Percentiles rank a stretch among this genome's conserved stretches.
phyloP scores from a whole-genome alignment of 306 rosid species.

The Corylus americana region DNA sequence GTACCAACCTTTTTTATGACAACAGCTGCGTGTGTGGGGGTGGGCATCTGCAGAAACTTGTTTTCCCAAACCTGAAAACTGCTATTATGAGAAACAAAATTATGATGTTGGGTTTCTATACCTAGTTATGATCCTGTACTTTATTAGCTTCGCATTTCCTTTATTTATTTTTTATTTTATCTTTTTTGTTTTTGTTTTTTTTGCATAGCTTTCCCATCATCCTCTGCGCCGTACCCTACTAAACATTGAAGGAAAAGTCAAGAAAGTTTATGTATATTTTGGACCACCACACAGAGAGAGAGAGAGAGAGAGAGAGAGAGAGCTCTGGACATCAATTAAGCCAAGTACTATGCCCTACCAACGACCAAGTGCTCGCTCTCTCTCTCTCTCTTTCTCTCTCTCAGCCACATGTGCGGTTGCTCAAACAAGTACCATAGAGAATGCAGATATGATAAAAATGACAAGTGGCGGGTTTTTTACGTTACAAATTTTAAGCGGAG shows the following conservation, averaged over 20 bases:
- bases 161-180: not conserved
- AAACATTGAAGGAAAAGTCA: slow-evolving; percentile 42
- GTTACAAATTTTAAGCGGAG: slow-evolving; percentile 10
- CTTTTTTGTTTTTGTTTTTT: not conserved
- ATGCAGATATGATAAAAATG: slow-evolving; percentile 29
- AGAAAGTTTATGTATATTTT: slow-evolving; percentile 37
- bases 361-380: slow-evolving; percentile 28
- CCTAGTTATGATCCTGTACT: slow-evolving; percentile 44
- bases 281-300: slow-evolving; percentile 46
- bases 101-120: slow-evolving; percentile 33
- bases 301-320: not conserved
- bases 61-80: slow-evolving; percentile 6
- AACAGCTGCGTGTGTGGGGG: not conserved
- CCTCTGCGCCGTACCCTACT: slow-evolving; percentile 37
- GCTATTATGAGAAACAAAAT: slow-evolving; percentile 35
- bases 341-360: slow-evolving; percentile 38
- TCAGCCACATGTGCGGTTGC: slow-evolving; percentile 20
- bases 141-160: slow-evolving; percentile 29
- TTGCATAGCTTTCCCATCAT: slow-evolving; percentile 11
- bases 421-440: slow-evolving; percentile 30
- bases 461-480: slow-evolving; percentile 29
- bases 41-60: not conserved
- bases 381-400: slow-evolving; percentile 14
- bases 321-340: slow-evolving; percentile 6
- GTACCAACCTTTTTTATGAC: slow-evolving; percentile 19